Conservation (phyloP, 2,329 filamentous ascomycete species). For the Fusarium torulosum region DNA sequence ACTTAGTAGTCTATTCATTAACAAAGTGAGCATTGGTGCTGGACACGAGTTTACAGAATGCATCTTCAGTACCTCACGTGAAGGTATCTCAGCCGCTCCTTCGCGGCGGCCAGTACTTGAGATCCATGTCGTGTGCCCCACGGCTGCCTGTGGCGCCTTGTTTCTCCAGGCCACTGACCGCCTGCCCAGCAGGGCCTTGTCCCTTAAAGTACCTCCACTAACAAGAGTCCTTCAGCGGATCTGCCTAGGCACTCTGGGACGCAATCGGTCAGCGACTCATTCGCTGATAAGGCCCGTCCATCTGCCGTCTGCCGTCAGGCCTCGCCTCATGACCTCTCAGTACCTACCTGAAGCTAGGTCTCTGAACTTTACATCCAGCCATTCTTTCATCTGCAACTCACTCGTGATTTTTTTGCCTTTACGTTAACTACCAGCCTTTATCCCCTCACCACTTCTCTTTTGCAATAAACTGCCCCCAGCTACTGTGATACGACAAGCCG, state of each 20-base stretch:
- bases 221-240: constrained; percentile 42
- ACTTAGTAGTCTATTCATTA: constrained; percentile 17
- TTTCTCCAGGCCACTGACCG: constrained; percentile 39
- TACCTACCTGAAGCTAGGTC: constrained; percentile 20
- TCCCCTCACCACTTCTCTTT: constrained; percentile 17
- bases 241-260: constrained; percentile 40
- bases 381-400: constrained; percentile 34
- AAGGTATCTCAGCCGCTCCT: constrained; percentile 30
- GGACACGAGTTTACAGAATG: constrained; percentile 14
- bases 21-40: constrained; percentile 3
- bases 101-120: constrained; percentile 21
- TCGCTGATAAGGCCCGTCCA: constrained; percentile 47
- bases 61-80: constrained; percentile 37
- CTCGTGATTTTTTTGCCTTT: constrained; percentile 37
- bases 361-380: constrained; percentile 31
- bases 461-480: constrained; percentile 9
- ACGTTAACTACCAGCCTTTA: constrained; percentile 22
- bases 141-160: constrained; percentile 39
- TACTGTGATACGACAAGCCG: constrained; percentile 11
- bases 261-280: constrained; percentile 47
- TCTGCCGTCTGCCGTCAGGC: constrained; percentile 39
- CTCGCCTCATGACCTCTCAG: constrained; percentile 48
- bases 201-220: constrained; percentile 32
- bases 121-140: constrained; percentile 37
- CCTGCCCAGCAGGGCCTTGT: constrained; percentile 29